Percentiles rank a stretch among this genome's conserved stretches.
These are phyloP conservation scores for Stenogyne calaminthoides DNA, from an alignment of 305 asterid genomes.

Conservation along the genomic window DNA sequence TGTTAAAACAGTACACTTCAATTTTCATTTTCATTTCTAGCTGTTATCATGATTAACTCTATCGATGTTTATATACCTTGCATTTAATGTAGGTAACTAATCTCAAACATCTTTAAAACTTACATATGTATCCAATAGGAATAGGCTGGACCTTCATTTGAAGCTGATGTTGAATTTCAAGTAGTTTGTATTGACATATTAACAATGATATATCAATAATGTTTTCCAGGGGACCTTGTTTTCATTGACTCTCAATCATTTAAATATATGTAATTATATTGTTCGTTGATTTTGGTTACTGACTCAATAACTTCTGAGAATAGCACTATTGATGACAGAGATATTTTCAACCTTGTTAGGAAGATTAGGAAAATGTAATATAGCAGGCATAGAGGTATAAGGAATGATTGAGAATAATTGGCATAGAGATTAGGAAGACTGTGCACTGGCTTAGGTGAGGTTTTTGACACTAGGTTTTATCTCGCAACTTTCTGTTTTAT, in stretches of 20 bases:
- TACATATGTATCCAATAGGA: neutral
- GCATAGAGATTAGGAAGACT: neutral
- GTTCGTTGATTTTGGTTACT: slow-evolving; percentile 8
- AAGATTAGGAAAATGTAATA: neutral
- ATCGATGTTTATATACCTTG: neutral
- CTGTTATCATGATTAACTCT: neutral
- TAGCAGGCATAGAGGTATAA: neutral
- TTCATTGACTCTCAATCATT: neutral
- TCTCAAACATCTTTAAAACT: neutral
- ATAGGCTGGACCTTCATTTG: neutral
- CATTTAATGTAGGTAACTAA: neutral
- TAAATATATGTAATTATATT: neutral
- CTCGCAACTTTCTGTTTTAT: slow-evolving; percentile 17
- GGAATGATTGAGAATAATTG: neutral
- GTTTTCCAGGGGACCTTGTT: neutral
- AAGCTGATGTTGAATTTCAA: slow-evolving; percentile 5
- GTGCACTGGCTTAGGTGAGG: neutral
- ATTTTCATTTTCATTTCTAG: neutral
- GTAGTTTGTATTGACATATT: slow-evolving; percentile 8
- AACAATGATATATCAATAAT: too few species aligned
- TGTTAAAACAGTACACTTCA: neutral
- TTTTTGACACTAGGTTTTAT: neutral
- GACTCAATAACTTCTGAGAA: neutral
- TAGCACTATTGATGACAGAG: neutral
- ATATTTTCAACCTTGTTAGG: neutral